Base-by-base conservation (phyloP, 2,329 filamentous ascomycete species). In the Cordyceps cicadae region DNA sequence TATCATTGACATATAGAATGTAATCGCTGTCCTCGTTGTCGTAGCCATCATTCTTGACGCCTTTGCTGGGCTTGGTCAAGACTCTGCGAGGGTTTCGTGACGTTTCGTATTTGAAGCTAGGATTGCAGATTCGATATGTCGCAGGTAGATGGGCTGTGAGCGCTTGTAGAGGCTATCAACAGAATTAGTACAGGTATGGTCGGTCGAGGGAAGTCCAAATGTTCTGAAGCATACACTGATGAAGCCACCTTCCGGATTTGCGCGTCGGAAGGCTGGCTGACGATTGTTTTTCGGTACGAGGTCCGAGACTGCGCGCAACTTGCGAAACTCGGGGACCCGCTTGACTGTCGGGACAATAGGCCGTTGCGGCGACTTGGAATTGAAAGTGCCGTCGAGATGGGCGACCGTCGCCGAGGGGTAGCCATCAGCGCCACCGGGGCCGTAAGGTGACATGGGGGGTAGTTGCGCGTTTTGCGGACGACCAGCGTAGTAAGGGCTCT, bases 11-110 rank as follows among this genome's bases (percentile, higher is more conserved):
- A 69, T 97, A 99, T 67, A 99, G 84, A 70, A 99, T 99, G 72
- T 99, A 99, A 71, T 99, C 94, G 74, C 94, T 97, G 67, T 99
- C 94, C 73, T 99, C 94, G 67, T 99, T 99, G 71, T 99, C 94
- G 70, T 94, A 99, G 4, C 94, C 94, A 77, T 99, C 94, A 70
- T 99, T 99, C 81, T 99, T 99, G 64, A 90, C 85, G 15, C 94
- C 94, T 77, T 99, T 99, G 82, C 94, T 97, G 8, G 94, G 94
- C 75, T 99, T 99, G 17, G 94, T 99, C 66, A 99, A 81, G 54
- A 99, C 94, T 73, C 94, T 85, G 64, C 94, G 89, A 45, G 94
- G 94, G 71, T 99, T 99, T 66, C 94, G 86, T 59, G 94, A 97
- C 17, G 94, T 97, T 73, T 99, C 94, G 76, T 99, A 99, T 78